These are phyloP conservation scores for Apocynum venetum DNA, from an alignment of 257 asterid genomes.

Conservation along the genomic window DNA sequence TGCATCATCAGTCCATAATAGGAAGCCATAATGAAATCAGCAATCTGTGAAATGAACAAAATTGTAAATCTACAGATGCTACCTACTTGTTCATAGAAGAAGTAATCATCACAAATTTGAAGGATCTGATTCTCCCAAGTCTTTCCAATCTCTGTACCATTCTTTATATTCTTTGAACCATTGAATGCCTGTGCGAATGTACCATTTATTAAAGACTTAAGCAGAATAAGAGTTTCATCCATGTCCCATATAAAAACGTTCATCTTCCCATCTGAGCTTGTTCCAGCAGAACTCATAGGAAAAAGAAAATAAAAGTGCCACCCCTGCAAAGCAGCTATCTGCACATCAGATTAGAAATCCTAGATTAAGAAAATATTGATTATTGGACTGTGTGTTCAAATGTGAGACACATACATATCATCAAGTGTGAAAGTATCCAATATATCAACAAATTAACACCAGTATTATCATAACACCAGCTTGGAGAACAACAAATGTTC, in stretches of 20 bases:
- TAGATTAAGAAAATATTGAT: background rate
- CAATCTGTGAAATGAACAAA: constrained; percentile 3
- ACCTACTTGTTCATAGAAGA: constrained; percentile 81
- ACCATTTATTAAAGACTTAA: constrained; percentile 68
- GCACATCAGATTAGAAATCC: background rate
- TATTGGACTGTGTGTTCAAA: background rate
- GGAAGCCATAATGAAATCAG: background rate
- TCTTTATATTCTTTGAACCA: constrained; percentile 57
- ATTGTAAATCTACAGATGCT: background rate
- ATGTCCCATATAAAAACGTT: constrained; percentile 94
- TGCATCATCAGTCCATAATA: background rate
- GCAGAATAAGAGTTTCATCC: constrained; percentile 96
- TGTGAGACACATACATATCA: background rate
- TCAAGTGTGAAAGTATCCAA: background rate
- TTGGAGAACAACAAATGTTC: background rate
- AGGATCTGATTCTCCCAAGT: constrained; percentile 88
- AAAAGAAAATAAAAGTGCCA: background rate
- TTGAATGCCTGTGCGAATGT: constrained; percentile 65
- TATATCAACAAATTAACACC: background rate
- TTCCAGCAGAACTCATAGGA: constrained; percentile 18
- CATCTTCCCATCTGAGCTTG: constrained; percentile 39
- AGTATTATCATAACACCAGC: background rate
- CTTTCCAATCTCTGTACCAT: constrained; percentile 68
- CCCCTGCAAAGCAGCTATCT: constrained; percentile 1
- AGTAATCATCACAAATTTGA: constrained; percentile 67